Base-by-base conservation (phyloP, 495 filamentous ascomycete species). In the Penicillium egyptiacum region DNA sequence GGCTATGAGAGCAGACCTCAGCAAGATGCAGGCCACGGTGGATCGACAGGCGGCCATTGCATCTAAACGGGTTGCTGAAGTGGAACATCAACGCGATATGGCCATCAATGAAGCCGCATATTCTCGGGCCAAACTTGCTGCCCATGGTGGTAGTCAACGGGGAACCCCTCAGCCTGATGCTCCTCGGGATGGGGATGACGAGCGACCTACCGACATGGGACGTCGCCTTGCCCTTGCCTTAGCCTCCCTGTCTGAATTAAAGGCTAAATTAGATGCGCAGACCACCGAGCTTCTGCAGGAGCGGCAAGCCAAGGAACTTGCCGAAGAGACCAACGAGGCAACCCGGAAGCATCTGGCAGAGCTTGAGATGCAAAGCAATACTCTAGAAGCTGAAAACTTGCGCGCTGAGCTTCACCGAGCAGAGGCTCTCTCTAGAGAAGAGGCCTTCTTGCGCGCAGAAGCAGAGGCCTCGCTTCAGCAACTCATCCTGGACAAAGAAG, bases 21-120 rank as follows among this genome's bases (percentile, higher is more conserved):
- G 68, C 16, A 75, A 75, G 45, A 78, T 99, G 53, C 94, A 98
- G 69, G 83, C 77, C 5, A 89, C 92, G 1, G 86, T 99, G 12
- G 91, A 96, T 58, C 81, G 88, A 40, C 93, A 97, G 74, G 88
- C 90, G 11, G 77, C 87, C 10, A 79, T 88, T 33, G 91, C 95
- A 5, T 92, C 91, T 4, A 90, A 89, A 65, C 83, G 90, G 56
- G 90, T 99, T 61, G 92, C 93, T 3, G 91, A 96, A 64, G 86
- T 94, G 8, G 94, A 97, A 69, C 90, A 88, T 57, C 92, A 98
- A 70, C 79, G 95, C 48, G 95, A 99, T 73, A 86, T 88, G 19
- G 94, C 94, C 17, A 83, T 99, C 40, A 87, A 84, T 58, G 95
- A 98, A 71, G 94, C 95, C 0, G 88, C 91, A 1, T 98, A 97